Percentiles rank a stretch among this genome's conserved stretches.
phyloP scores from a whole-genome alignment of 129 eudicot genomes.

The Erigeron canadensis region DNA sequence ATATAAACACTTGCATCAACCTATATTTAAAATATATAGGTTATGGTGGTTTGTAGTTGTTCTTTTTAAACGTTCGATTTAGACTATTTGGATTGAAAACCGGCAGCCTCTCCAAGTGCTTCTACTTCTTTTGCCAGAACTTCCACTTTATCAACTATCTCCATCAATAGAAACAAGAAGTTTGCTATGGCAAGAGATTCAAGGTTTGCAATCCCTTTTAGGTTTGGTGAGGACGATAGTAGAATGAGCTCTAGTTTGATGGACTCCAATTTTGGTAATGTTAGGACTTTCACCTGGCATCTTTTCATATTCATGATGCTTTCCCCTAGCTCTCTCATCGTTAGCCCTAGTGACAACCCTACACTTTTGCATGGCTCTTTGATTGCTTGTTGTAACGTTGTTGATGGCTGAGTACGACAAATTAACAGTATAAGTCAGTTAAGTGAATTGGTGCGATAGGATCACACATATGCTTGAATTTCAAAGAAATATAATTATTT shows the following conservation, averaged over 20 bases:
- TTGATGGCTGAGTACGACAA: slow-evolving; percentile 47
- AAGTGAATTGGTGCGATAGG: background rate
- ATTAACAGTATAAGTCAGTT: slow-evolving; percentile 3
- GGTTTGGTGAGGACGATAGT: slow-evolving; percentile 27
- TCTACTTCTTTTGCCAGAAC: slow-evolving; percentile 61
- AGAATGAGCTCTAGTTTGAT: slow-evolving; percentile 43
- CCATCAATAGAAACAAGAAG: slow-evolving; percentile 52
- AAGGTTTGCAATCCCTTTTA: slow-evolving; percentile 31
- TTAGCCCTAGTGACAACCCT: slow-evolving; percentile 43
- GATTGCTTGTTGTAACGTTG: slow-evolving; percentile 35
- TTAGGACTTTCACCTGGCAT: slow-evolving; percentile 42
- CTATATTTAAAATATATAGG: background rate
- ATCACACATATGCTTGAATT: background rate
- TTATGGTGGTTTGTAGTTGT: slow-evolving; percentile 2
- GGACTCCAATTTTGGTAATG: slow-evolving; percentile 46
- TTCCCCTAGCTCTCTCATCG: slow-evolving; percentile 64
- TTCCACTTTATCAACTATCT: slow-evolving; percentile 61
- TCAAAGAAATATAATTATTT: background rate
- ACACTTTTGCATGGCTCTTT: slow-evolving; percentile 56
- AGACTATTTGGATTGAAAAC: slow-evolving; percentile 39
- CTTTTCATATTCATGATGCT: slow-evolving; percentile 58
- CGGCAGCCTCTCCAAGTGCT: slow-evolving; percentile 54
- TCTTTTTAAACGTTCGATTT: background rate
- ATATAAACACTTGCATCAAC: slow-evolving; percentile 17
- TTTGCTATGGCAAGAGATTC: slow-evolving; percentile 54